These are phyloP conservation scores for sweet orange (Citrus sinensis) DNA, from an alignment of 345 rosid species.

Conservation along the genomic window DNA sequence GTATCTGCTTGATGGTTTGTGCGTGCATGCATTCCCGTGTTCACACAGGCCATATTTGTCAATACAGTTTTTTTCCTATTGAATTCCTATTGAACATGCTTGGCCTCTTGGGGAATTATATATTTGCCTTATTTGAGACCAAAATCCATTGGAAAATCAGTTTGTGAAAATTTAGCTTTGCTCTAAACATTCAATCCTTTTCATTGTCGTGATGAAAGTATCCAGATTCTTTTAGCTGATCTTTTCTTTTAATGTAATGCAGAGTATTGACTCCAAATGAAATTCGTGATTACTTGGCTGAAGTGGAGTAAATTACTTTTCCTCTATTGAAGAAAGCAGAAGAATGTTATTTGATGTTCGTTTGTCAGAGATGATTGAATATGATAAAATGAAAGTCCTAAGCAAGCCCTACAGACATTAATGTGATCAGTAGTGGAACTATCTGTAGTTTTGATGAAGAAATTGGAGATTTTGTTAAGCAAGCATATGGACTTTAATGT, in stretches of 20 bases:
- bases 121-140: neutral
- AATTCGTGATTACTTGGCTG: conserved; percentile 57
- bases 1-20: neutral
- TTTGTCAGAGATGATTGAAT: conserved; percentile 3
- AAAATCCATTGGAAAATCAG: neutral
- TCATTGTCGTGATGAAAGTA: neutral
- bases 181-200: neutral
- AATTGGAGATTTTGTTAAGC: neutral
- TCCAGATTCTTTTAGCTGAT: neutral
- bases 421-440: neutral
- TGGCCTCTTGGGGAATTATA: neutral
- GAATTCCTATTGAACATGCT: neutral
- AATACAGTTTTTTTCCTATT: neutral
- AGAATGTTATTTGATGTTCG: neutral
- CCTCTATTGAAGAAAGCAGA: neutral
- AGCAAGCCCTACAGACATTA: neutral
- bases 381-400: neutral
- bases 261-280: conserved; percentile 84
- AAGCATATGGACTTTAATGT: neutral
- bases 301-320: conserved; percentile 47
- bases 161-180: neutral
- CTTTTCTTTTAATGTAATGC: conserved; percentile 14
- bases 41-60: neutral
- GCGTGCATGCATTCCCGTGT: neutral
- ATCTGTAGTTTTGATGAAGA: neutral